These are phyloP conservation scores for Volvariella volvacea DNA, from an alignment of 1,284 basidiomycete genomes.

Conservation along the genomic window DNA sequence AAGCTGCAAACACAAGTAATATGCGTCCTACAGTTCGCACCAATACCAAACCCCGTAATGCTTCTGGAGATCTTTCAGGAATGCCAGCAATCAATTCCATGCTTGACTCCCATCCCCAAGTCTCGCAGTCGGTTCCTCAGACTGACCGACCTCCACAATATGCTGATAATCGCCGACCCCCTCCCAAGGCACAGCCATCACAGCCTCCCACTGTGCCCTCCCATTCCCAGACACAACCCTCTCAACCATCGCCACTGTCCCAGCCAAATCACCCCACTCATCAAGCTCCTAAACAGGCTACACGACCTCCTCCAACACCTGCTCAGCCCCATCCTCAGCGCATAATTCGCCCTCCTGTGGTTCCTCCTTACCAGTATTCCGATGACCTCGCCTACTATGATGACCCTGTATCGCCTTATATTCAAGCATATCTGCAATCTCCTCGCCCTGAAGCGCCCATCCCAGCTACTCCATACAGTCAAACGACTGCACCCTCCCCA, in stretches of 20 bases:
- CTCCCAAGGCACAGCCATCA: neutral
- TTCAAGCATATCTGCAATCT: constrained; percentile 50
- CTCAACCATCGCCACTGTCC: constrained; percentile 10
- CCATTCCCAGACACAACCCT: constrained; percentile 7
- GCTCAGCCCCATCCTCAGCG: constrained; percentile 14
- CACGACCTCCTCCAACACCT: constrained; percentile 12
- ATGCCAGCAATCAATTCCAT: constrained; percentile 49
- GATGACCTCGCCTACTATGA: constrained; percentile 50
- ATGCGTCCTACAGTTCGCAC: constrained; percentile 7
- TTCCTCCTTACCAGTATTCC: constrained; percentile 27
- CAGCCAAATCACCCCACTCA: constrained; percentile 1
- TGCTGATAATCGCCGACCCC: neutral
- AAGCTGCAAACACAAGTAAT: constrained; percentile 18
- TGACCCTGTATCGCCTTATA: constrained; percentile 49
- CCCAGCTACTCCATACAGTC: constrained; percentile 68
- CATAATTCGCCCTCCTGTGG: constrained; percentile 13
- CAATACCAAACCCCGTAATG: constrained; percentile 33
- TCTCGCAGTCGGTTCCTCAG: neutral
- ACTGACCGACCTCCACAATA: constrained; percentile 8
- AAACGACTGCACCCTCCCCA: constrained; percentile 62
- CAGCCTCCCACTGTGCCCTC: neutral
- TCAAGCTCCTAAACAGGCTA: constrained; percentile 12
- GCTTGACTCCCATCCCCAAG: constrained; percentile 16
- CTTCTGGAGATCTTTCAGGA: constrained; percentile 54
- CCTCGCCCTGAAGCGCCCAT: constrained; percentile 64